These are phyloP conservation scores for Apiospora pterosperma DNA, from an alignment of 2,329 filamentous ascomycete genomes.

Conservation along the genomic window DNA sequence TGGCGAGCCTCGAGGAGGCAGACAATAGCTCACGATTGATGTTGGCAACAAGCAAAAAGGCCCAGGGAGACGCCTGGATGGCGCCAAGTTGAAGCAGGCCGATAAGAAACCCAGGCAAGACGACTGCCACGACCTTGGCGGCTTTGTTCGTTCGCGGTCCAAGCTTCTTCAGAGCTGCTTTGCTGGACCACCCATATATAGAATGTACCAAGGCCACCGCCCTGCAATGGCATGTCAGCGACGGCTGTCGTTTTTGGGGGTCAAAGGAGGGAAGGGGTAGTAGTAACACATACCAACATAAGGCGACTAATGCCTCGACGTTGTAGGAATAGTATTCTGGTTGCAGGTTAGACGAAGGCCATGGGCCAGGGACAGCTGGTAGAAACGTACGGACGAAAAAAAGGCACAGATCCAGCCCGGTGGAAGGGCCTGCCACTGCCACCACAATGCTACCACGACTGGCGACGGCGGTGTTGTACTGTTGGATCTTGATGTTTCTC, in stretches of 20 bases:
- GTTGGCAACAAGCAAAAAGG: conserved; percentile 33
- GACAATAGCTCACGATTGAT: conserved; percentile 25
- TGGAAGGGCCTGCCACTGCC: conserved; percentile 37
- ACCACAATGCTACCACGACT: conserved; percentile 36
- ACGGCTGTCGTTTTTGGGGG: background rate
- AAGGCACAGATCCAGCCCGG: conserved; percentile 37
- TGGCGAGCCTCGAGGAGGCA: background rate
- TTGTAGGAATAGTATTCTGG: conserved; percentile 49
- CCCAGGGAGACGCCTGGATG: conserved; percentile 22
- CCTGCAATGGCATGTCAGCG: conserved; percentile 19
- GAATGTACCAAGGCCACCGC: conserved; percentile 33
- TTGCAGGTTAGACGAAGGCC: background rate
- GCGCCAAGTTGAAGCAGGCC: conserved; percentile 25
- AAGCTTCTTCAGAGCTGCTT: conserved; percentile 21
- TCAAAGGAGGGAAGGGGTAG: background rate
- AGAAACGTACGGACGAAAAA: conserved; percentile 44
- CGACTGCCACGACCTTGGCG: conserved; percentile 31
- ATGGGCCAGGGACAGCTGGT: background rate
- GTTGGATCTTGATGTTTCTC: conserved; percentile 34
- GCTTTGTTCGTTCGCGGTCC: conserved; percentile 21
- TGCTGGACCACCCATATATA: conserved; percentile 27
- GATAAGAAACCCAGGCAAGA: conserved; percentile 33
- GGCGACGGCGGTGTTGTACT: conserved; percentile 32
- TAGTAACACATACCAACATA: conserved; percentile 38
- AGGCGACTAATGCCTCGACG: conserved; percentile 41